phyloP scores from a whole-genome alignment of 805 yeast species.

The Teunomyces stri region DNA sequence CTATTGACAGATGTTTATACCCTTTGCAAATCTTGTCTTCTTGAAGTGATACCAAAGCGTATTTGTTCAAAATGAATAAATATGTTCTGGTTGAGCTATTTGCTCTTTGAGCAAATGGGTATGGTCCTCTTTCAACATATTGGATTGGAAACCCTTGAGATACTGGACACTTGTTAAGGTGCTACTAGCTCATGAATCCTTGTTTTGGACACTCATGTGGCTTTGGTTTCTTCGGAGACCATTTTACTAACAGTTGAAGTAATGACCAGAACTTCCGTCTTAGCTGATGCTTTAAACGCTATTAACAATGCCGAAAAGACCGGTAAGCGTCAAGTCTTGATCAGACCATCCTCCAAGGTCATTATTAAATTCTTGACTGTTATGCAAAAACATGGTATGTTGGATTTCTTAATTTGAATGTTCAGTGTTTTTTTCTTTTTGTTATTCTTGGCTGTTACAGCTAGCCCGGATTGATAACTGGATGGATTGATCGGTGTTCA shows the following conservation, averaged over 20 bases:
- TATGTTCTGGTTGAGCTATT: constrained; percentile 4
- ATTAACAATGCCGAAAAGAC: constrained; percentile 99
- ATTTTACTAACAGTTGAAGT: constrained; percentile 5
- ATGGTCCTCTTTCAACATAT: constrained; percentile 14
- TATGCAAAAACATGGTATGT: constrained; percentile 89
- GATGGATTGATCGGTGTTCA: constrained; percentile 85
- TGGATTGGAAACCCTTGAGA: constrained; percentile 18
- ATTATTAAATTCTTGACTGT: constrained; percentile 95
- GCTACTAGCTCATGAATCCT: constrained; percentile 33
- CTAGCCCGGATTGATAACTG: constrained; percentile 94
- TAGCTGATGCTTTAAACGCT: constrained; percentile 97
- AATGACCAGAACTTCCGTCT: constrained; percentile 97
- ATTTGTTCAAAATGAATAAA: constrained; percentile 3
- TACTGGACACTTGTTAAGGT: constrained; percentile 23
- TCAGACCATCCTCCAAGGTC: constrained; percentile 98
- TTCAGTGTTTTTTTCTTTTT: not conserved
- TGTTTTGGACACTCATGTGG: constrained; percentile 40
- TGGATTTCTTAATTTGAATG: not conserved
- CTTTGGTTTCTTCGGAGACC: constrained; percentile 13
- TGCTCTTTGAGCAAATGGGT: constrained; percentile 9
- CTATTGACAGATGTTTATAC: not conserved
- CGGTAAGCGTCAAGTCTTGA: constrained; percentile 97
- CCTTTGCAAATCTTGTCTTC: constrained; percentile 3
- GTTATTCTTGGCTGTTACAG: not conserved
- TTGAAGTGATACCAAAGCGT: constrained; percentile 7